These are phyloP conservation scores for Pseudogymnoascus sp. DNA, from an alignment of 2,329 filamentous ascomycete genomes.

Conservation along the genomic window DNA sequence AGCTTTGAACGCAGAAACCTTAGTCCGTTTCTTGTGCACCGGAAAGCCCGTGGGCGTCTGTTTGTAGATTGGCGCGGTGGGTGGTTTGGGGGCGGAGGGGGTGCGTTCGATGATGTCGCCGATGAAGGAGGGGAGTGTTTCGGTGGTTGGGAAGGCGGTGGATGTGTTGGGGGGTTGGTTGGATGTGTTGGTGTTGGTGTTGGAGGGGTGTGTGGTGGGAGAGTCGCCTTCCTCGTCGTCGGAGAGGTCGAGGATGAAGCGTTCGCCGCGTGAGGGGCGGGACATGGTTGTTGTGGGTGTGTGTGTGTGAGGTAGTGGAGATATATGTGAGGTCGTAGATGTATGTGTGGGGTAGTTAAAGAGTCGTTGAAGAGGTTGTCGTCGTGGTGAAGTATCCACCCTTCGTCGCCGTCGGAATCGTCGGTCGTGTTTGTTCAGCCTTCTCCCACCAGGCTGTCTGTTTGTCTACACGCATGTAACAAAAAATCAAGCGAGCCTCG, in stretches of 20 bases:
- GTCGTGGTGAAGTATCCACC: no score
- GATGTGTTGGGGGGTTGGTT: conserved; percentile 16
- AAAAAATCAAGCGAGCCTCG: not conserved
- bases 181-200: conserved; percentile 14
- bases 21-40: conserved; percentile 70
- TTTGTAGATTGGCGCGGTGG: conserved; percentile 52
- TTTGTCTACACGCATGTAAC: no score
- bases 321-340: not conserved
- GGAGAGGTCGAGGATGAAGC: conserved; percentile 52
- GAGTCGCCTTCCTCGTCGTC: conserved; percentile 40
- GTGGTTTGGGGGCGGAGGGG: conserved; percentile 48
- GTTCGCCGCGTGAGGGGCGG: conserved; percentile 16
- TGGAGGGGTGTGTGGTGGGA: conserved; percentile 21
- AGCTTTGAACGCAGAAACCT: conserved; percentile 74
- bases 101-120: conserved; percentile 74
- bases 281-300: not conserved
- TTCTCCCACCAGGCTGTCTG: not conserved
- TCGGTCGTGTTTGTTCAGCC: not conserved
- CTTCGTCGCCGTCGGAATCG: no score
- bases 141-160: conserved; percentile 11
- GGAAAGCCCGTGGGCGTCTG: conserved; percentile 66
- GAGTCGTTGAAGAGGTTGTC: no score
- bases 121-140: conserved; percentile 35
- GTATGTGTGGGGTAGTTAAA: no score
- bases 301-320: not conserved